Conservation (phyloP, 805 yeast species). For the Wickerhamomyces bisporus region DNA sequence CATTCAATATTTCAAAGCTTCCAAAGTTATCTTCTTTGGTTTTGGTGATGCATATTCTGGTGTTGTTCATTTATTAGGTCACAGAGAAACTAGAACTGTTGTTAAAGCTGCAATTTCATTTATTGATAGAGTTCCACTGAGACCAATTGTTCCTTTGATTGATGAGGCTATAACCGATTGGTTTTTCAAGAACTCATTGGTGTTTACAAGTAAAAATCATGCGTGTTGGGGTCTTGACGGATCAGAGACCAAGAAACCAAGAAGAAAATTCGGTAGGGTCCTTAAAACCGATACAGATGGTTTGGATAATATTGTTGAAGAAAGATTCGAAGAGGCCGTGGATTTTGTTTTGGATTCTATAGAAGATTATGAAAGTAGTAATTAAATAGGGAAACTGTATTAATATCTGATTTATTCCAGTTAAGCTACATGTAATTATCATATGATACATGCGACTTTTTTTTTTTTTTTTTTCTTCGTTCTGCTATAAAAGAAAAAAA, state of each 20-base stretch:
- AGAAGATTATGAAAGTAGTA: constrained; percentile 55
- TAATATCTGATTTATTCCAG: no score
- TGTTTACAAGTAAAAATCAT: constrained; percentile 72
- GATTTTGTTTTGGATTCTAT: constrained; percentile 79
- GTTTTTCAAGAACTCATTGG: constrained; percentile 81
- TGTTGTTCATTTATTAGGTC: constrained; percentile 81
- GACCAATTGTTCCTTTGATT: constrained; percentile 77
- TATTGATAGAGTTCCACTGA: constrained; percentile 61
- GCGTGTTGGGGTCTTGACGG: constrained; percentile 69
- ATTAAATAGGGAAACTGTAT: no score
- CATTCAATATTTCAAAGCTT: constrained; percentile 65
- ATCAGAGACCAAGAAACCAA: constrained; percentile 58
- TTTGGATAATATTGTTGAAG: constrained; percentile 69
- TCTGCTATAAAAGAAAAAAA: no score
- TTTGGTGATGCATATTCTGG: constrained; percentile 88
- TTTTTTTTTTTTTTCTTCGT: background rate
- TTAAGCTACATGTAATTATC: background rate
- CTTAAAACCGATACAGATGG: constrained; percentile 69
- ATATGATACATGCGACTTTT: background rate
- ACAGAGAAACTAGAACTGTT: constrained; percentile 59
- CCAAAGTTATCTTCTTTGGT: constrained; percentile 75
- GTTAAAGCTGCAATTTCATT: constrained; percentile 70
- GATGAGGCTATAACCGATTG: constrained; percentile 90
- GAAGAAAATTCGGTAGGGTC: constrained; percentile 90
- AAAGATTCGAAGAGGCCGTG: constrained; percentile 77